phyloP scores from a whole-genome alignment of 169 alveolate genomes.

The Plasmodium coatneyi region DNA sequence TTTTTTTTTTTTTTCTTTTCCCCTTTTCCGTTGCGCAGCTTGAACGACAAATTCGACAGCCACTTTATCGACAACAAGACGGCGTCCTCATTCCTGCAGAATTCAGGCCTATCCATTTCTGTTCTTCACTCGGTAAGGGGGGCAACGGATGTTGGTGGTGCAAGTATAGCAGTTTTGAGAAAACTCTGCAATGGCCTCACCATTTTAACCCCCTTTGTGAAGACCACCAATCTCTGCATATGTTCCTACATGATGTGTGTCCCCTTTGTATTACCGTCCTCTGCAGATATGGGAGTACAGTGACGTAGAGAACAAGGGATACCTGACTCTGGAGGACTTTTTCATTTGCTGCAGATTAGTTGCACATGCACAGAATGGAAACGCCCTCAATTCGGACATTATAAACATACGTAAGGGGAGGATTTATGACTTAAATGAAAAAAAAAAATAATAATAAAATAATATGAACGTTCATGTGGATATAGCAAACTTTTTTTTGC shows the following conservation, averaged over 20 bases:
- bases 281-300: constrained; percentile 85
- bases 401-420: constrained; percentile 42
- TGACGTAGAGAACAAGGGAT: constrained; percentile 82
- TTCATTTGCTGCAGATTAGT: constrained; percentile 88
- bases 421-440: neutral
- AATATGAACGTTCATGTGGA: neutral
- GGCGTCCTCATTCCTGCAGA: constrained; percentile 61
- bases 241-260: neutral
- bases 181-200: neutral
- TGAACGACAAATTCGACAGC: constrained; percentile 56
- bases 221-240: neutral
- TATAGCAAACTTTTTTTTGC: too few species aligned
- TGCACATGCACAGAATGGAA: constrained; percentile 92
- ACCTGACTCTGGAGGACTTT: constrained; percentile 88
- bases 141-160: neutral
- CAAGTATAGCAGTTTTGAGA: neutral
- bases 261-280: neutral
- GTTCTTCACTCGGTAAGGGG: constrained; percentile 43
- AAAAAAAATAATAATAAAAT: neutral
- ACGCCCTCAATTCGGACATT: constrained; percentile 6
- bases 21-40: neutral
- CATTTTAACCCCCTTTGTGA: neutral
- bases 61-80: constrained; percentile 60
- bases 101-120: constrained; percentile 50
- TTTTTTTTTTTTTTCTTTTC: neutral